Evolutionary conservation across 768 basidiomycete species (phyloP), one percentile per base, ranked within the genome.

Genomic region (Sarcomyxa edulis): DNA sequence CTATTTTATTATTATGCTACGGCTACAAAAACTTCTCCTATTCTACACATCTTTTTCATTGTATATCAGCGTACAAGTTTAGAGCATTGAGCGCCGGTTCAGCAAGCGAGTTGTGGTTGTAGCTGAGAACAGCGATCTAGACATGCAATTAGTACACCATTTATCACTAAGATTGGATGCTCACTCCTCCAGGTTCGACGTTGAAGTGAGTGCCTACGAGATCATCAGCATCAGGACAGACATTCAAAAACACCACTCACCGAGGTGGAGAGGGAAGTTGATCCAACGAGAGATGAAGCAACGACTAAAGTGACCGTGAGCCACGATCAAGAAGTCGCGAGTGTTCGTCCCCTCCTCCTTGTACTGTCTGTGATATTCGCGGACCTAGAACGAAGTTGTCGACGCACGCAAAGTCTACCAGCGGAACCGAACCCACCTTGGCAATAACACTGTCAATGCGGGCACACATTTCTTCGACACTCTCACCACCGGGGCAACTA

Each of bases 401-500:
- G 29, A 32, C 9, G 9, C 32, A 27, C 19, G 25, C 18, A 25
- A 21, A 18, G 9, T 5, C 29, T 21, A 31, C 11, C 24, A 28
- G 23, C 16, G 3, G 14, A 54, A 40, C 8, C 16, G 46, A 46
- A 47, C 60, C 37, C 14, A 87, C 88, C 66, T 84, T 79, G 30
- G 60, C 61, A 40, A 95, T 84, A 22, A 92, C 73, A 35, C 49
- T 50, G 51, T 97, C 94, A 8, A 92, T 86, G 18, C 94, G 77
- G 34, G 61, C 56, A 42, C 76, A 61, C 85, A 98, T 91, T 31
- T 91, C 76, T 48, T 81, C 69, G 4, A 74, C 78, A 21, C 79
- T 83, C 65, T 98, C 94, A 18, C 94, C 94, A 12, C 80, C 83
- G 9, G 91, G 90, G 49, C 92, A 95, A 2, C 88, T 90, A 46